Evolutionary conservation across 2,329 filamentous ascomycete species (phyloP).

Genomic region (Colletotrichum sp.): DNA sequence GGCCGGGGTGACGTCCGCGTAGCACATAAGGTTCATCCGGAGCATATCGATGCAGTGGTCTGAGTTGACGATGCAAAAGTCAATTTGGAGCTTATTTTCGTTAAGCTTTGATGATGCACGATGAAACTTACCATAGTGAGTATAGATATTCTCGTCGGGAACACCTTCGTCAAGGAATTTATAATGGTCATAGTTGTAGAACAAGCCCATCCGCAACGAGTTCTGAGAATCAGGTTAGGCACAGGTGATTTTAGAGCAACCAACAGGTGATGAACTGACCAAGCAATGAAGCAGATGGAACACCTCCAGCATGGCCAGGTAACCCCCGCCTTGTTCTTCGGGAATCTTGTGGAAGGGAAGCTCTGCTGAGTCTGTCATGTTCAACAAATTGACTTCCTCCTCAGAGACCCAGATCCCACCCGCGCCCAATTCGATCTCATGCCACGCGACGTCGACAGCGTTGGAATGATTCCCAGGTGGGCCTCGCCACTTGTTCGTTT

Average conservation of each 20-base stretch:
- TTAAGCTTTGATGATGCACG: not conserved
- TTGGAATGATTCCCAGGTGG: slow-evolving; percentile 6
- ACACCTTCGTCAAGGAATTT: slow-evolving; percentile 7
- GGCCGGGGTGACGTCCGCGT: slow-evolving; percentile 8
- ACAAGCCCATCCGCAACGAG: not conserved
- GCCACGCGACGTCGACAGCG: slow-evolving; percentile 1
- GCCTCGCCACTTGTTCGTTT: slow-evolving; percentile 11
- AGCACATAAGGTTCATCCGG: slow-evolving; percentile 7
- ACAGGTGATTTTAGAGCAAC: accelerated
- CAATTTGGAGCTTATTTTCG: not conserved
- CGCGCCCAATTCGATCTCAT: slow-evolving; percentile 6
- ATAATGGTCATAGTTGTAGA: slow-evolving; percentile 8
- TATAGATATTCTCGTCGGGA: slow-evolving; percentile 2
- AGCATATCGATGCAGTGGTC: slow-evolving; percentile 16
- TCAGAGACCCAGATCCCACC: slow-evolving; percentile 5
- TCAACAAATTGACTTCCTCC: not conserved
- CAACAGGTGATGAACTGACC: not conserved
- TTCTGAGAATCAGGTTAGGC: not conserved
- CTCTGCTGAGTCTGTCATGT: slow-evolving; percentile 10
- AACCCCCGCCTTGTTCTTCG: slow-evolving; percentile 4
- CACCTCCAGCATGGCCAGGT: slow-evolving; percentile 10
- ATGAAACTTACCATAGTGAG: not conserved
- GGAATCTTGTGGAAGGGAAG: slow-evolving; percentile 6
- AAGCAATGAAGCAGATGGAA: slow-evolving; percentile 9
- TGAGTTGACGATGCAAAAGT: not conserved